phyloP scores from a whole-genome alignment of 2,329 filamentous ascomycete genomes.

The Diaporthe humulicola region DNA sequence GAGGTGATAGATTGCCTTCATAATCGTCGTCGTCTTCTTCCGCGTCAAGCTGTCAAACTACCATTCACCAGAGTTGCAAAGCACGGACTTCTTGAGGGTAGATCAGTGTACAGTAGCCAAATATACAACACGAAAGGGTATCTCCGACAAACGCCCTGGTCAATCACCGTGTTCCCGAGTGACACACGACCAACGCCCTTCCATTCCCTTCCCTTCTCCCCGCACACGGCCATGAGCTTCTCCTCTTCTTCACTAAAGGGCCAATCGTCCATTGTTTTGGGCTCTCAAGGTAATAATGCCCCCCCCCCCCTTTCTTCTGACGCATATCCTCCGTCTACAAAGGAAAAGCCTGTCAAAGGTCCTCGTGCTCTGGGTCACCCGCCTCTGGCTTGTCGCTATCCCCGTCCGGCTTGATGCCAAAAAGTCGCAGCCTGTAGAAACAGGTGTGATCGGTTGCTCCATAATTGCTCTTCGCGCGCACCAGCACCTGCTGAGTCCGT shows the following conservation, averaged over 20 bases:
- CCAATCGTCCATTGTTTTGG: background rate
- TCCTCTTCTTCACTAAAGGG: background rate
- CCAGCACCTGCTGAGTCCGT: slow-evolving; percentile 64
- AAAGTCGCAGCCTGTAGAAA: slow-evolving; percentile 74
- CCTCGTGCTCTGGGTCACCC: slow-evolving; percentile 10
- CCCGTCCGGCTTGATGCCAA: slow-evolving; percentile 56
- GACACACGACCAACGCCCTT: slow-evolving; percentile 5
- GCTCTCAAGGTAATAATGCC: background rate
- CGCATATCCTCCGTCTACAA: background rate
- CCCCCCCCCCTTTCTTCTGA: background rate
- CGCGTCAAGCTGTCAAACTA: background rate
- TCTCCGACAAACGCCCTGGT: slow-evolving; percentile 19
- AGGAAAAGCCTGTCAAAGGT: background rate
- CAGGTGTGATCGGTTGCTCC: slow-evolving; percentile 72
- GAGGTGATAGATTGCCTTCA: background rate
- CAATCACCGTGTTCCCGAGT: background rate
- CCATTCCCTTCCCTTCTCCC: background rate
- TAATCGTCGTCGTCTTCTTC: background rate
- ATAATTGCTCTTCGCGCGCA: slow-evolving; percentile 71
- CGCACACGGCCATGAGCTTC: too few species aligned
- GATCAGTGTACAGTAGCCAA: slow-evolving; percentile 16
- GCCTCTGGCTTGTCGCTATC: slow-evolving; percentile 8
- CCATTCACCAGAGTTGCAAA: background rate
- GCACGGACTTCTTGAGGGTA: background rate
- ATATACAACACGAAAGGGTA: slow-evolving; percentile 28